These are phyloP conservation scores for Cercospora janseana DNA, from an alignment of 2,329 filamentous ascomycete genomes.

Conservation along the genomic window DNA sequence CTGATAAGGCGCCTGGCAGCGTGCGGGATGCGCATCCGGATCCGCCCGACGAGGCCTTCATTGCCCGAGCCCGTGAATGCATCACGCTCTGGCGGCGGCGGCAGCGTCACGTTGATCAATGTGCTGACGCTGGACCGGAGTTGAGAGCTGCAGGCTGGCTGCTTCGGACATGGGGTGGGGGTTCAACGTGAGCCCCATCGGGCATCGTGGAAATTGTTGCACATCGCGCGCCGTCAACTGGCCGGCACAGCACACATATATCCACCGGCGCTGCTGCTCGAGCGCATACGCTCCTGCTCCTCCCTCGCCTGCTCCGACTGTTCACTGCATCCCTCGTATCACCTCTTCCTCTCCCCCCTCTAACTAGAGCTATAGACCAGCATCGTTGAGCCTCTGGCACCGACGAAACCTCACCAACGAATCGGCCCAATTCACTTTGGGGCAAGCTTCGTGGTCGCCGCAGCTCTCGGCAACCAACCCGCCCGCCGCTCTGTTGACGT, in stretches of 20 bases:
- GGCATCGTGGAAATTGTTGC: conserved; percentile 21
- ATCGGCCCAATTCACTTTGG: conserved; percentile 7
- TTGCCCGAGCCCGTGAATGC: no score
- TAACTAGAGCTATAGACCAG: not conserved
- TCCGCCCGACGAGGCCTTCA: conserved; percentile 13
- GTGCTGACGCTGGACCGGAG: conserved; percentile 16
- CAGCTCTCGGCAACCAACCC: not conserved
- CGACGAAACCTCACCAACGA: not conserved
- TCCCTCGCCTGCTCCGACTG: not conserved
- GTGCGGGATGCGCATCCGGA: conserved; percentile 10
- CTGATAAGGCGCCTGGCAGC: conserved; percentile 3
- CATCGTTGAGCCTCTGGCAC: not conserved
- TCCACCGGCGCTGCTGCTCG: conserved; percentile 10
- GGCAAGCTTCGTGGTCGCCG: conserved; percentile 1
- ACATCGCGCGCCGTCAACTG: conserved; percentile 11
- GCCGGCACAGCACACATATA: conserved; percentile 12
- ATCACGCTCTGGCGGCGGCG: not conserved
- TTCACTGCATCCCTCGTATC: not conserved
- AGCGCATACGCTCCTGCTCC: not conserved
- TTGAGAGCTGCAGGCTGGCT: conserved; percentile 13
- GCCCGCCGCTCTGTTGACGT: conserved; percentile 6
- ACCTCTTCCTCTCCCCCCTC: not conserved
- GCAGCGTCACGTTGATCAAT: not conserved
- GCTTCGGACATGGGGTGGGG: conserved; percentile 17
- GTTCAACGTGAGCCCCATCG: conserved; percentile 27